Evolutionary conservation across 2,329 filamentous ascomycete genomes (phyloP), one percentile per base, ranked within the genome.

Genomic region (Fusarium multiceps): DNA sequence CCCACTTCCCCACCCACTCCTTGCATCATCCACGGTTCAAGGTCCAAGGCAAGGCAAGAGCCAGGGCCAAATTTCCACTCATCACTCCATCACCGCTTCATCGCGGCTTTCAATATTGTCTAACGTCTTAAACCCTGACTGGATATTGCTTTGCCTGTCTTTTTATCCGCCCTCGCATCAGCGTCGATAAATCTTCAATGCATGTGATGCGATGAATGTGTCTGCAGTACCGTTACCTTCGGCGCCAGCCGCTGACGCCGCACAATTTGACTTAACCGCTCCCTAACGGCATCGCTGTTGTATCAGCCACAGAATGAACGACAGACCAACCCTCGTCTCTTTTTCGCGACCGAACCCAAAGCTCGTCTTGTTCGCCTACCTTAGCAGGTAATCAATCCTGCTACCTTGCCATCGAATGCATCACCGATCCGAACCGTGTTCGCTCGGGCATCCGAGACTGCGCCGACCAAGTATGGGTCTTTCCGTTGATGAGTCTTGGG

Each of bases 391-490:
- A 28, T 28, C 28, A 32, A 28, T 28, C 28, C 50, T 68, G 16
- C 58, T 63, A 66, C 47, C 28, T 23, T 34, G 13, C 28, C 27
- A 61, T 18, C 23, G 37, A 49, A 32, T 34, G 51, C 30, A 43
- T 27, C 53, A 30, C 55, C 40, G 21, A 60, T 53, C 55, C 40
- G 53, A 68, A 56, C 43, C 50, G 40, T 25, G 60, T 63, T 20
- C 20, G 45, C 59, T 71, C 68, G 68, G 68, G 59, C 32, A 68
- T 71, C 59, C 68, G 68, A 71, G 59, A 55, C 34, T 53, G 42
- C 53, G 59, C 68, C 68, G 68, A 70, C 47, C 47, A n/a, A 58
- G 48, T 41, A 55, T 64, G 40, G 43, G 30, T 34, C 67, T 6
- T 55, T 14, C 30, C 30, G 41, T 59, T 25, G 34, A 53, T 13